Percentiles rank a stretch among this genome's conserved stretches.
phyloP scores from a whole-genome alignment of 345 rosid species.

The Melastoma malabathricum region DNA sequence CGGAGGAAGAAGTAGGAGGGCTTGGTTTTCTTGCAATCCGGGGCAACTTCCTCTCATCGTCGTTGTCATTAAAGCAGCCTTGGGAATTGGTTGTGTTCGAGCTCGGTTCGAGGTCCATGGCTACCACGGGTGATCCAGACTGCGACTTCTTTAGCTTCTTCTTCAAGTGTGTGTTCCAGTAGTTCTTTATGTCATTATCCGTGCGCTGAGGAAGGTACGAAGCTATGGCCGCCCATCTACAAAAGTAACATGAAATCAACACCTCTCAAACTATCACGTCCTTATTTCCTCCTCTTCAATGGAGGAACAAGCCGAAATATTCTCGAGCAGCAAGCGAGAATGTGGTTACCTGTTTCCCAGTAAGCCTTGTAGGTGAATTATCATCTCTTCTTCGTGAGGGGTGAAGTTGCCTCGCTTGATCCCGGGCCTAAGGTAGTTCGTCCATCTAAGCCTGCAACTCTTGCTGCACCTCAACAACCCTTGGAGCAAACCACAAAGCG shows the following conservation, averaged over 20 bases:
- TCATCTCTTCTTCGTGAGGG: slow-evolving; percentile 96
- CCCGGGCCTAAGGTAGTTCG: slow-evolving; percentile 98
- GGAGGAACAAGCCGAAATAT: too few species aligned
- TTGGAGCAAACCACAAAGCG: slow-evolving; percentile 9
- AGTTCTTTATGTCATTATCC: slow-evolving; percentile 93
- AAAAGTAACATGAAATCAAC: too few species aligned
- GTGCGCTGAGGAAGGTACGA: slow-evolving; percentile 74
- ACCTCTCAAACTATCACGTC: too few species aligned
- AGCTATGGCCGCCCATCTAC: slow-evolving; percentile 99
- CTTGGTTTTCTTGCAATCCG: not conserved
- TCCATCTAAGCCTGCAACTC: slow-evolving; percentile 99
- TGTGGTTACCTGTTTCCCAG: slow-evolving; percentile 94
- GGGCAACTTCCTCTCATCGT: slow-evolving; percentile 6
- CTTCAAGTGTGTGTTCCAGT: slow-evolving; percentile 99
- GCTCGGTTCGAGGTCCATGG: slow-evolving; percentile 15
- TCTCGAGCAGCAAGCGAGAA: not conserved
- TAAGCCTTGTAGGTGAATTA: slow-evolving; percentile 92
- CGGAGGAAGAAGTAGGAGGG: slow-evolving; percentile 6
- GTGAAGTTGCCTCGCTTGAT: slow-evolving; percentile 96
- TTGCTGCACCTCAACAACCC: slow-evolving; percentile 93
- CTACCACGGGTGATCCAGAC: slow-evolving; percentile 10
- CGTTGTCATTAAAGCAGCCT: slow-evolving; percentile 10
- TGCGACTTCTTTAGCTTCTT: slow-evolving; percentile 76
- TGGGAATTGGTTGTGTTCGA: slow-evolving; percentile 13
- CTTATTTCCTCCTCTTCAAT: too few species aligned